A percentile compares a stretch with the other conserved stretches of the same genome.
These are phyloP conservation scores for Carex kokanica DNA, from an alignment of 176 grass and related monocot genomes.

Conservation along the genomic window DNA sequence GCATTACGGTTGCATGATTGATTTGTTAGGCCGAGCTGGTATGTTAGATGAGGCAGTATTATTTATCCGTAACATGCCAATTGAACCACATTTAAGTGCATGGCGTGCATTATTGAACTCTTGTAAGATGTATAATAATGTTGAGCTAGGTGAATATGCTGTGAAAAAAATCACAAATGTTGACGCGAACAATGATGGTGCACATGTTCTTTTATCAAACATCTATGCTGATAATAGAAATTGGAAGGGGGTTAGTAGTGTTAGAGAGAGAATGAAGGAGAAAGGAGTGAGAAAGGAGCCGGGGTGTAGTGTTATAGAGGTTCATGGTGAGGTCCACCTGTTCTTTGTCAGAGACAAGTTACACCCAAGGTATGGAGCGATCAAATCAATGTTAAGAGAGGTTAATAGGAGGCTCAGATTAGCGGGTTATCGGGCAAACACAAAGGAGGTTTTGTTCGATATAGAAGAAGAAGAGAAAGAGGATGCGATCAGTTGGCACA, in stretches of 20 bases:
- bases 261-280: slow-evolving; percentile 58
- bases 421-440: slow-evolving; percentile 49
- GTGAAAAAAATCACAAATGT: slow-evolving; percentile 41
- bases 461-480: slow-evolving; percentile 92
- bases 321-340: slow-evolving; percentile 48
- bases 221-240: slow-evolving; percentile 56
- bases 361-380: slow-evolving; percentile 50
- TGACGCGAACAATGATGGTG: slow-evolving; percentile 46
- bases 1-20: slow-evolving; percentile 75
- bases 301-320: slow-evolving; percentile 60
- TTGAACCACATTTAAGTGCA: slow-evolving; percentile 57
- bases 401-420: slow-evolving; percentile 46
- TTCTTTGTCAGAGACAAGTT: slow-evolving; percentile 53
- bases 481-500: slow-evolving; percentile 53
- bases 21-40: slow-evolving; percentile 66
- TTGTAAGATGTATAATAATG: slow-evolving; percentile 61
- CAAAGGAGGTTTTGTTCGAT: slow-evolving; percentile 59
- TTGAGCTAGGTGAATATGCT: slow-evolving; percentile 59
- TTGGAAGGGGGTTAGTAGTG: slow-evolving; percentile 50
- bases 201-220: slow-evolving; percentile 69
- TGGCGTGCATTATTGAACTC: slow-evolving; percentile 84
- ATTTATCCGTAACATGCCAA: slow-evolving; percentile 61
- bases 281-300: slow-evolving; percentile 63
- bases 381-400: slow-evolving; percentile 58
- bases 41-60: slow-evolving; percentile 46